phyloP scores from a whole-genome alignment of 2,329 filamentous ascomycete species.

The Penicillium sp. region DNA sequence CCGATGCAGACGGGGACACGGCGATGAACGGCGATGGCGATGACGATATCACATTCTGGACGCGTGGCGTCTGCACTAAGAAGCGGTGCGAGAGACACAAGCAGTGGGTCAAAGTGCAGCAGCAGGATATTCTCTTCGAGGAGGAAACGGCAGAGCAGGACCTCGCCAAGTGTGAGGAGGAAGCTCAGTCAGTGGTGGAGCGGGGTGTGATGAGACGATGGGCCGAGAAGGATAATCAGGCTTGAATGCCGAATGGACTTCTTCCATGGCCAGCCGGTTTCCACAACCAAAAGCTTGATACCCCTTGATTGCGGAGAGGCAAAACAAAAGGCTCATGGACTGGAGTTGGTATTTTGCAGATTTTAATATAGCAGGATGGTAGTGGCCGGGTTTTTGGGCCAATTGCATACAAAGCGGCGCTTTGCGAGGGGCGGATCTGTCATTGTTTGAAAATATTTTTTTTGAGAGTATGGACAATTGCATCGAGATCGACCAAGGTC shows the following conservation, averaged over 20 bases:
- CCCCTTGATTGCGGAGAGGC: conserved; percentile 24
- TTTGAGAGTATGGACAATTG: conserved; percentile 20
- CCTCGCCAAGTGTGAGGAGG: conserved; percentile 41
- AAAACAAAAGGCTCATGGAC: conserved; percentile 16
- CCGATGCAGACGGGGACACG: conserved; percentile 37
- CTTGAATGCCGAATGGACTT: not conserved
- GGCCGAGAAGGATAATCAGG: conserved; percentile 34
- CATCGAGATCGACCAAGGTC: conserved; percentile 13
- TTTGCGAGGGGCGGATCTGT: conserved; percentile 12
- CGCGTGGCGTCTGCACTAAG: conserved; percentile 48
- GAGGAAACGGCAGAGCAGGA: conserved; percentile 42
- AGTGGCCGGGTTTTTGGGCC: not conserved
- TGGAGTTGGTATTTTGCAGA: conserved; percentile 29
- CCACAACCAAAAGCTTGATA: conserved; percentile 27
- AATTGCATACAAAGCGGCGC: conserved; percentile 27
- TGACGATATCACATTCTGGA: conserved; percentile 34
- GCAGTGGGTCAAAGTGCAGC: conserved; percentile 50
- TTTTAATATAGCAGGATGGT: not conserved
- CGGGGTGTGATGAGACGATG: conserved; percentile 46
- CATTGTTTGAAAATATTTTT: conserved; percentile 4
- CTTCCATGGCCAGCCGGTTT: not conserved
- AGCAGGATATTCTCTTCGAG: conserved; percentile 48
- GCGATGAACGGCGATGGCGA: conserved; percentile 36
- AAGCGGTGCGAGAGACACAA: conserved; percentile 51
- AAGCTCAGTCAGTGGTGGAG: conserved; percentile 45